A percentile compares a stretch with the other conserved stretches of the same genome.
Evolutionary conservation across 2,329 filamentous ascomycete genomes (phyloP).

Genomic region (Alternaria viburni): DNA sequence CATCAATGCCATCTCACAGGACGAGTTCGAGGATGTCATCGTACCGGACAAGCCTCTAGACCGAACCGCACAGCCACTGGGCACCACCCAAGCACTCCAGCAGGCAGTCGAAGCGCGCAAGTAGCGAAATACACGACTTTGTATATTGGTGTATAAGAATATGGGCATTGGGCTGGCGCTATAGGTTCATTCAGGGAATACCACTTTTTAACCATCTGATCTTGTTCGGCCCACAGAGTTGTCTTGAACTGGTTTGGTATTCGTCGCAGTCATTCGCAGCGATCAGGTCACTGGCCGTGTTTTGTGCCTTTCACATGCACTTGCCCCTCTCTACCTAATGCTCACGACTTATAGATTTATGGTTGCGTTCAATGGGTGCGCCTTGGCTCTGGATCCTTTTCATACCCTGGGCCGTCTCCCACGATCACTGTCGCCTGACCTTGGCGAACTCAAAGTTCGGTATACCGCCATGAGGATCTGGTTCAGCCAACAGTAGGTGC

Average conservation of each 20-base stretch:
- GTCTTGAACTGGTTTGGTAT: neutral
- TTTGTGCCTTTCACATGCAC: neutral
- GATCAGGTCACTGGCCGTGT: neutral
- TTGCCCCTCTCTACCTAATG: too few species aligned
- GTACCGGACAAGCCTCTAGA: slow-evolving; percentile 75
- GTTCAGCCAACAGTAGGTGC: neutral
- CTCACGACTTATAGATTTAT: neutral
- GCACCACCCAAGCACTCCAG: slow-evolving; percentile 38
- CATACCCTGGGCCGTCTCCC: neutral
- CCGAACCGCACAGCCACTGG: slow-evolving; percentile 42
- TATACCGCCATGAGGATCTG: neutral
- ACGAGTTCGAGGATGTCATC: slow-evolving; percentile 95
- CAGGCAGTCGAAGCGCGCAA: slow-evolving; percentile 41
- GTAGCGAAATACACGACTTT: slow-evolving; percentile 15
- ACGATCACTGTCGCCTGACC: neutral
- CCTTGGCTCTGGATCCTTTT: neutral
- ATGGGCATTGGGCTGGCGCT: slow-evolving; percentile 40
- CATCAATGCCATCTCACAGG: slow-evolving; percentile 87
- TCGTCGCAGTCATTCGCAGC: neutral
- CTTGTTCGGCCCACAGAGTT: neutral
- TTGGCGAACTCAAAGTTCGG: neutral
- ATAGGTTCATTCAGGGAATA: slow-evolving; percentile 24
- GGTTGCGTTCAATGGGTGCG: neutral
- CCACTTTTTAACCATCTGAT: slow-evolving; percentile 11
- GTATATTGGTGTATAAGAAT: slow-evolving; percentile 36